Conservation (phyloP, 2,329 filamentous ascomycete species). For the Microcyclospora pomicola region DNA sequence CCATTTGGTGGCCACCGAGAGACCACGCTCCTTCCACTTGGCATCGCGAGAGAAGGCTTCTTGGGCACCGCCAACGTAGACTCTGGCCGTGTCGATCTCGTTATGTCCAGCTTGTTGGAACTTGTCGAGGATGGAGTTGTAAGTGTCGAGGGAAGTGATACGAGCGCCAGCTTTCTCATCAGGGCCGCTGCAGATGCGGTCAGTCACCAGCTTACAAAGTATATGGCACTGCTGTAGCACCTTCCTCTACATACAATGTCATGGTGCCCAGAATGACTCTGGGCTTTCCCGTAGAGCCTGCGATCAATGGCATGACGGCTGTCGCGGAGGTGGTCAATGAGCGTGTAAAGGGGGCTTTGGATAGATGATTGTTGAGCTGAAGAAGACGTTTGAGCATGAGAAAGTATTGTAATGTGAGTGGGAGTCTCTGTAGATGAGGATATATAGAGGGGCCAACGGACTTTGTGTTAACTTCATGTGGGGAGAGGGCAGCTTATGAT, state of each 20-base stretch:
- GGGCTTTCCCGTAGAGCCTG: slow-evolving; percentile 40
- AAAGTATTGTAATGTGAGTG: background rate
- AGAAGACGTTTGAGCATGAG: slow-evolving; percentile 4
- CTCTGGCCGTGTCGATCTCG: slow-evolving; percentile 71
- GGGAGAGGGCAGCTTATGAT: no score
- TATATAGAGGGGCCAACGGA: background rate
- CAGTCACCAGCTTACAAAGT: background rate
- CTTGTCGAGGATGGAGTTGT: slow-evolving; percentile 57
- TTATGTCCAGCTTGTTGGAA: slow-evolving; percentile 69
- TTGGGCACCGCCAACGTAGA: slow-evolving; percentile 59
- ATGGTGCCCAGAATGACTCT: slow-evolving; percentile 59
- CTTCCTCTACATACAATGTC: slow-evolving; percentile 26
- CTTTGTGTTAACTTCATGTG: slow-evolving; percentile 4
- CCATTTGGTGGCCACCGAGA: slow-evolving; percentile 65
- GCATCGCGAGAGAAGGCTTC: slow-evolving; percentile 66
- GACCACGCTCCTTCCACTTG: slow-evolving; percentile 63
- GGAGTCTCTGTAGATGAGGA: background rate
- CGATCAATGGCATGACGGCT: slow-evolving; percentile 28
- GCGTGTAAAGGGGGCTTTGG: no score
- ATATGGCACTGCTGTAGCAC: background rate
- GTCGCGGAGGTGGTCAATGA: background rate
- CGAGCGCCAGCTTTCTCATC: slow-evolving; percentile 50
- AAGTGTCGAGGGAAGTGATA: slow-evolving; percentile 56
- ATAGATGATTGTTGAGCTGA: background rate
- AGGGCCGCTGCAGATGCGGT: slow-evolving; percentile 28